Base-by-base conservation (phyloP, 2,329 filamentous ascomycete genomes). In the Aureobasidium zeae region DNA sequence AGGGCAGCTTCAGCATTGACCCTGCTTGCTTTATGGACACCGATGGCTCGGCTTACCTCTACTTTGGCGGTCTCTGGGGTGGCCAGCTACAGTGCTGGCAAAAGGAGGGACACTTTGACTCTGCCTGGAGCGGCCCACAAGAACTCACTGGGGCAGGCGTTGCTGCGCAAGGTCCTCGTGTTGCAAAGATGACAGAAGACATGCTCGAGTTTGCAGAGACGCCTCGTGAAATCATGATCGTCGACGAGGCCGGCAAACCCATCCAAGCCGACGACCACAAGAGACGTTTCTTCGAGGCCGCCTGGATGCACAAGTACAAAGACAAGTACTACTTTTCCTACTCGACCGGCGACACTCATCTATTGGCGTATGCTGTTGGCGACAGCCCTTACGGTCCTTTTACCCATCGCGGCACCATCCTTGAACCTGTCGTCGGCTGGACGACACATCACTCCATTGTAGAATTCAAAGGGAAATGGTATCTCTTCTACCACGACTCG, bases 401-500 rank as follows among this genome's bases (percentile, higher is more conserved):
- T 53, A 82, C 76, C 1, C 87, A 86, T 49, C 72, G 69, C 0
- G 83, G 83, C 0, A 66, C 76, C 34, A 81, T 88, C 44, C 60
- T 88, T 36, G 81, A 86, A 67, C 83, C 83, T 0, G 83, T 88
- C 4, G 61, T 83, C 19, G 83, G 83, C 1, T 88, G 83, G 83
- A 87, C 83, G 31, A 88, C 83, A 44, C 83, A 87, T 63, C 83
- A 87, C 60, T 83, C 78, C 3, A 81, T 88, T 52, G 80, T 81
- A 8, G 81, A 86, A 67, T 85, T 83, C 56, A 59, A 76, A 61
- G 79, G 73, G 3, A 74, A 71, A 51, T 86, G 82, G 76, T 87
- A 76, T 62, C 59, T 88, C 45, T 87, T 87, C 59, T 78, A 86
- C 58, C 83, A 87, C 57, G 83, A 87, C 63, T 77, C 77, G 48